These are phyloP conservation scores for Agastache rugosa DNA, from an alignment of 257 asterid species.

Conservation along the genomic window DNA sequence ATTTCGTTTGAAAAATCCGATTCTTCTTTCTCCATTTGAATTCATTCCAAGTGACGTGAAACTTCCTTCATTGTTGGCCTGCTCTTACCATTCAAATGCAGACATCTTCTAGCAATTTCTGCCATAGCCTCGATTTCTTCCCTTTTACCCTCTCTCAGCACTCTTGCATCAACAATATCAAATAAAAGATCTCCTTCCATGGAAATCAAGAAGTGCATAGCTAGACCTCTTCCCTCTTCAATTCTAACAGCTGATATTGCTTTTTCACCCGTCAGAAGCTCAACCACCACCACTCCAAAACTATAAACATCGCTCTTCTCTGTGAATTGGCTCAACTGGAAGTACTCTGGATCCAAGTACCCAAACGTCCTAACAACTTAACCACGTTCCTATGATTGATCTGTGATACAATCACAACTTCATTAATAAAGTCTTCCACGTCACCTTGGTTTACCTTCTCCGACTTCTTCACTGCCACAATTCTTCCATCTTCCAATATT, in stretches of 20 bases:
- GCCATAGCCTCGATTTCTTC: slow-evolving; percentile 43
- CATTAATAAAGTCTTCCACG: slow-evolving; percentile 33
- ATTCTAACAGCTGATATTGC: slow-evolving; percentile 39
- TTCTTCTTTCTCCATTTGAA: slow-evolving; percentile 19
- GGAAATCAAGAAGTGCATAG: slow-evolving; percentile 34
- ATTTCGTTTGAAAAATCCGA: neutral
- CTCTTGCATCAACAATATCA: slow-evolving; percentile 48
- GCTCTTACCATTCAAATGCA: slow-evolving; percentile 45
- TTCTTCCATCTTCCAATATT: slow-evolving; percentile 35
- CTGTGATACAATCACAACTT: slow-evolving; percentile 39
- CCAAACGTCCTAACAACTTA: slow-evolving; percentile 47
- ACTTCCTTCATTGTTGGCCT: slow-evolving; percentile 59
- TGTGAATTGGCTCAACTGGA: slow-evolving; percentile 47
- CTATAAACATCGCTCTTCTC: slow-evolving; percentile 56
- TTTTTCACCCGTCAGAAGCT: slow-evolving; percentile 53
- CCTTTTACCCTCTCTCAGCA: slow-evolving; percentile 32
- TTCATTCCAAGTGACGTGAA: slow-evolving; percentile 37
- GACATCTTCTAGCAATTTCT: slow-evolving; percentile 42
- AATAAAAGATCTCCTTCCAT: slow-evolving; percentile 38
- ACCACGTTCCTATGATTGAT: slow-evolving; percentile 44
- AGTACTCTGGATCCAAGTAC: slow-evolving; percentile 57
- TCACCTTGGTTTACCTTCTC: slow-evolving; percentile 22
- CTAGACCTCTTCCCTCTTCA: slow-evolving; percentile 30
- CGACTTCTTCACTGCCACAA: slow-evolving; percentile 40
- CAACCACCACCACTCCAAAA: slow-evolving; percentile 52